A percentile compares a stretch with the other conserved stretches of the same genome.
Conservation (phyloP, 2,329 filamentous ascomycete species). For the Nannizziopsis arthrosporioides region DNA sequence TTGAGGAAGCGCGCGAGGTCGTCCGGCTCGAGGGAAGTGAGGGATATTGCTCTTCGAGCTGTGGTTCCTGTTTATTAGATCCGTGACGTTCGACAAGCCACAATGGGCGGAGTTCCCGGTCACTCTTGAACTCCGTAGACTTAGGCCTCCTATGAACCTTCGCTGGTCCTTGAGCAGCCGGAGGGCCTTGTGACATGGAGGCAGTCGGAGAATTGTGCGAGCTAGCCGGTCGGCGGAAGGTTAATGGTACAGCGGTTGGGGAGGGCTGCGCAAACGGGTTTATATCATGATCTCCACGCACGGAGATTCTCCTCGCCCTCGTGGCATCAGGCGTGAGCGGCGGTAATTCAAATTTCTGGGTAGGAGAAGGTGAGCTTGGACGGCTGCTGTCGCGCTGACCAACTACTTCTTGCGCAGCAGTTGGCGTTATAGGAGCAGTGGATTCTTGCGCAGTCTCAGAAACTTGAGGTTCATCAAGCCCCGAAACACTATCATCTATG, state of each 20-base stretch:
- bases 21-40: slow-evolving; percentile 42
- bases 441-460: slow-evolving; percentile 14
- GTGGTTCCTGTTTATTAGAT: slow-evolving; percentile 30
- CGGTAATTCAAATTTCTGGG: slow-evolving; percentile 22
- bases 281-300: slow-evolving; percentile 20
- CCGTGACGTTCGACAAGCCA: slow-evolving; percentile 63
- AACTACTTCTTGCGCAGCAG: slow-evolving; percentile 1
- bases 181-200: slow-evolving; percentile 27
- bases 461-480: slow-evolving; percentile 19
- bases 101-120: slow-evolving; percentile 64
- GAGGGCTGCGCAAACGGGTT: slow-evolving; percentile 28
- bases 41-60: slow-evolving; percentile 35
- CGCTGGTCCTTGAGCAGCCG: slow-evolving; percentile 28
- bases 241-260: slow-evolving; percentile 46
- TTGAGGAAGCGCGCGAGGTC: slow-evolving; percentile 38
- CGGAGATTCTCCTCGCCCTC: slow-evolving; percentile 22
- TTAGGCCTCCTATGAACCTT: slow-evolving; percentile 37
- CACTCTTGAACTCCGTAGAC: slow-evolving; percentile 43
- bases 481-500: slow-evolving; percentile 37
- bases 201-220: slow-evolving; percentile 26
- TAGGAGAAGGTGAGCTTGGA: slow-evolving; percentile 25
- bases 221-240: slow-evolving; percentile 42
- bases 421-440: slow-evolving; percentile 14
- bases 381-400: slow-evolving; percentile 21
- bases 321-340: slow-evolving; percentile 19